Evolutionary conservation across 2,329 filamentous ascomycete genomes (phyloP), one percentile per base, ranked within the genome.

Genomic region (Diaporthe citriasiana): DNA sequence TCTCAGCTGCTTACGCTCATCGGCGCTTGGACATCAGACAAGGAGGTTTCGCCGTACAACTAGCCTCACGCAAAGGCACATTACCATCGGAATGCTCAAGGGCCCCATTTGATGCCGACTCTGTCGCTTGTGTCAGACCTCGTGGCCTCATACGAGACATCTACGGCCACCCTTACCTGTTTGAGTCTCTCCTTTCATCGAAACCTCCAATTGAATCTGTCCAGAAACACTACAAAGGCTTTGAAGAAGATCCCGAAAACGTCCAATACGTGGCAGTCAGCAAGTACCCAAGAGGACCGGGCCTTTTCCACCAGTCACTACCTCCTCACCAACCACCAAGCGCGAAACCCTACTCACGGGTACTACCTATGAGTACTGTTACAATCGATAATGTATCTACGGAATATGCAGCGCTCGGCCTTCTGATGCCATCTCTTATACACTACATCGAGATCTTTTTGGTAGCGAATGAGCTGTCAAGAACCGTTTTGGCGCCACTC

Each of bases 361-460:
- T 87, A 7, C 79, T 92, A 4, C 87, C 88, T 0, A 79, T 84
- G 1, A 77, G 82, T 0, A 82, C 82, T n/a, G 90, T 90, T 71
- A 86, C 79, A 0, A 81, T 89, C 0, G 90, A 92, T 74, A 76
- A 77, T 2, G 77, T 90, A 3, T 84, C 87, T 0, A 78, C 84
- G 9, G 80, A 81, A 10, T 84, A 86, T 73, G 85, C 83, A 1
- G 82, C 85, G 59, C 86, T 91, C 38, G 89, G 87, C 3, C 85
- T 92, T 70, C 86, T 97, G 50, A 87, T 97, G 7, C 95, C 95
- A 0, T 92, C 91, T 0, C 90, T 98, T 47, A 84, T 93, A 22
- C 90, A 94, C 77, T 89, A 89, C n/a, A 78, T 96, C 3, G 93
- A 93, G 76, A 85, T 90, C 0, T 84, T 88, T 35, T 83, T 96